phyloP scores from a whole-genome alignment of 2,329 filamentous ascomycete genomes.

The Boeremia exigua region DNA sequence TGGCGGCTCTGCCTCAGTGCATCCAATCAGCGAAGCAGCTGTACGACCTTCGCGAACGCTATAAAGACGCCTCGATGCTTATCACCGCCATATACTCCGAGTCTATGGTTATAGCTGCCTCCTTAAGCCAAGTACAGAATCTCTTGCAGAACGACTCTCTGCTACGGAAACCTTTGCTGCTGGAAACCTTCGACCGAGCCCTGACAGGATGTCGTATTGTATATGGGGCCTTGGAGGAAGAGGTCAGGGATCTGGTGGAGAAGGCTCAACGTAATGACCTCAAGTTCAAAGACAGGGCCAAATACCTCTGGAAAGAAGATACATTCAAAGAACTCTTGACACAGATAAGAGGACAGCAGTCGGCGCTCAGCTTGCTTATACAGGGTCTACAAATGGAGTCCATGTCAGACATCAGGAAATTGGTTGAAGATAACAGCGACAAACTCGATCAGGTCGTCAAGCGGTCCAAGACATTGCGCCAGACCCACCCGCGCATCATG shows the following conservation, averaged over 20 bases:
- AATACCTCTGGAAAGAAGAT: slow-evolving; percentile 41
- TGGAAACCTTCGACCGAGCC: slow-evolving; percentile 40
- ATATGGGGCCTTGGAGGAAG: slow-evolving; percentile 42
- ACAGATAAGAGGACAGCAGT: slow-evolving; percentile 45
- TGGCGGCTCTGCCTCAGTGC: slow-evolving; percentile 33
- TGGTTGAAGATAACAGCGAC: slow-evolving; percentile 38
- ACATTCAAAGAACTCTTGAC: slow-evolving; percentile 43
- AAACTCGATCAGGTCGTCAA: slow-evolving; percentile 36
- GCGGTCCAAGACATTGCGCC: slow-evolving; percentile 33
- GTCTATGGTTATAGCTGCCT: slow-evolving; percentile 43
- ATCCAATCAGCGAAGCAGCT: slow-evolving; percentile 40
- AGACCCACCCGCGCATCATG: slow-evolving; percentile 35
- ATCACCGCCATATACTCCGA: slow-evolving; percentile 45
- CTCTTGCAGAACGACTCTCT: slow-evolving; percentile 38
- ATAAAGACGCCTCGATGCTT: slow-evolving; percentile 38
- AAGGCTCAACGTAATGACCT: slow-evolving; percentile 31
- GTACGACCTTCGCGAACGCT: slow-evolving; percentile 38
- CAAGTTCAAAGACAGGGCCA: slow-evolving; percentile 33
- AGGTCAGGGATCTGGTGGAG: slow-evolving; percentile 32
- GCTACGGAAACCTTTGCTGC: slow-evolving; percentile 35
- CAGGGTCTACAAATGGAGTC: slow-evolving; percentile 47
- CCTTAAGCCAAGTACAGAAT: slow-evolving; percentile 39
- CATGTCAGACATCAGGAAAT: slow-evolving; percentile 38
- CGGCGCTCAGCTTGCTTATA: slow-evolving; percentile 39
- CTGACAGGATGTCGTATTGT: slow-evolving; percentile 43